Base-by-base conservation (phyloP, 176 grass and related monocot species). In the Aechmea fasciata region DNA sequence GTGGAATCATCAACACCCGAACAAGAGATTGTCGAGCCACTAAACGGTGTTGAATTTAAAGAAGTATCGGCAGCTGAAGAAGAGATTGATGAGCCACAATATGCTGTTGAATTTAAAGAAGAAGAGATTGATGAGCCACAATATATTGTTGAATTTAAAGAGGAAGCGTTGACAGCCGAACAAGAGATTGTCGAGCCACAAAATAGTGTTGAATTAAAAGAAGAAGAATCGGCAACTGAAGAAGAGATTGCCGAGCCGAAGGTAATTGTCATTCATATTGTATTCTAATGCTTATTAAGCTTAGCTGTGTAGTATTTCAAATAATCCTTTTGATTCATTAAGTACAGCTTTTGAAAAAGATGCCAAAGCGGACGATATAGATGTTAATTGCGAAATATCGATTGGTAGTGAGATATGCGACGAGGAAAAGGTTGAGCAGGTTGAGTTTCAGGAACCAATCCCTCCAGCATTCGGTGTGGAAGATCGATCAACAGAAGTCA, bases 401-500 rank as follows among this genome's bases (percentile, higher is more conserved):
- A 80, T 78, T 33, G 80, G 48, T 17, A 76, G 81, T 65, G 82
- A 86, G 41, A 86, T 86, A 71, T 67, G 63, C 65, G 75, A 87
- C 52, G 77, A 92, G 49, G 78, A 88, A 59, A 15, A 59, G 70
- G 28, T 75, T 75, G 50, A 71, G 51, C 20, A 77, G 48, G 61
- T 62, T 65, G 79, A 77, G 48, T 13, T 73, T 59, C 66, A 66
- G 70, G 76, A 87, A 52, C 69, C 28, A 33, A 61, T 76, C 25
- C 64, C 28, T 15, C 1, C 72, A 19, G 41, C 73, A 29, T 52
- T 63, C 33, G 52, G 29, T 67, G 13, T 47, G 24, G 41, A 53
- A 22, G 85, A 59, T 25, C 78, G 67, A 72, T 64, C 65, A 77
- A 9, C 69, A 23, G 19, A 69, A 54, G 84, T 29, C 48, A 67